Base-by-base conservation (phyloP, 495 filamentous ascomycete genomes). In the Sporormia fimetaria region DNA sequence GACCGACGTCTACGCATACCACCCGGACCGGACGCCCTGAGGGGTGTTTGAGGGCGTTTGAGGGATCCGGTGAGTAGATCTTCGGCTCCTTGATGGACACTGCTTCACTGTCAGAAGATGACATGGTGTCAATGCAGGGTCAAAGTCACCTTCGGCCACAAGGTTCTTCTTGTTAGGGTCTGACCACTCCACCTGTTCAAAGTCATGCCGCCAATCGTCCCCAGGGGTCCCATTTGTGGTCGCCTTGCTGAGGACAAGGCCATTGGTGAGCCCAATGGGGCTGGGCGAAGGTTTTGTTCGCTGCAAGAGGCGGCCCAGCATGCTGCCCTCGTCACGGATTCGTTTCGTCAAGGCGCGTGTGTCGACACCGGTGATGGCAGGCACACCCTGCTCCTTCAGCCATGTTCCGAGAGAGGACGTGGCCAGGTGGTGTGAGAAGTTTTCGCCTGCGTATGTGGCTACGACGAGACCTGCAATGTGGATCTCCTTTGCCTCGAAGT, bases 341-440 rank as follows among this genome's bases (percentile, higher is more conserved):
- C 78, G 76, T 70, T 95, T 94, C 2, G 90, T 95, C 60, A 98
- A 65, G 12, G 85, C 81, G 62, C 90, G 71, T 21, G 90, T 98
- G 65, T 98, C 90, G 34, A 98, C 80, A 28, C 86, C 90, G 60
- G 90, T 85, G 63, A 98, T 87, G 42, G 90, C 90, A n/a, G 90
- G 90, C 35, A 98, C 75, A 30, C 80, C 82, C 58, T 95, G 80
- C 62, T 94, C 86, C 67, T 92, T 92, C 43, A 96, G 74, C 90
- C 90, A 98, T 65, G 78, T 73, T 21, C 87, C 87, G 11, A 98
- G 64, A 2, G 88, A 95, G 11, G 87, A 94, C 29, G 70, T 64
- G 7, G 90, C 90, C 22, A 96, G 74, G 67, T 81, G 83, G 64
- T 98, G 90, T 0, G 88, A 95, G 66, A 77, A 98, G 41, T 93